A percentile compares a stretch with the other conserved stretches of the same genome.
phyloP scores from a whole-genome alignment of 192 early-diverging fungal genomes.

The Coemansia aciculifera region DNA sequence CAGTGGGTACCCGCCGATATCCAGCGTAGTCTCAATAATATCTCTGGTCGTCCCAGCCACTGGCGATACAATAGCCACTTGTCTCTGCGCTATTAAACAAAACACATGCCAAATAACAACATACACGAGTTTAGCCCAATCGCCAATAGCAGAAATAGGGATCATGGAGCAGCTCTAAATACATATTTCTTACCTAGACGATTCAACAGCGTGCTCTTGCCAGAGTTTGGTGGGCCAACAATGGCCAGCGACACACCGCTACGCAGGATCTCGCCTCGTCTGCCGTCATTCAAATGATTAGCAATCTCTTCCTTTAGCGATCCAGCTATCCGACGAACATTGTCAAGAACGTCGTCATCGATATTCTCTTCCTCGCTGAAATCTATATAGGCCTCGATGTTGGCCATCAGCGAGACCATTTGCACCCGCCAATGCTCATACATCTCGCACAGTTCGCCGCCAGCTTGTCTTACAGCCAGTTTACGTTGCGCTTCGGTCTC shows the following conservation, averaged over 20 bases:
- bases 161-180: not conserved
- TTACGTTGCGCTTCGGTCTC: conserved; percentile 74
- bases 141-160: conserved; percentile 44
- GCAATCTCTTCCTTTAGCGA: conserved; percentile 21
- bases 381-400: conserved; percentile 71
- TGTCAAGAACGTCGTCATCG: conserved; percentile 61
- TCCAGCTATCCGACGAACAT: conserved; percentile 7
- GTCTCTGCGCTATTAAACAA: conserved; percentile 56
- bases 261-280: conserved; percentile 70
- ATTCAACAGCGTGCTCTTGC: conserved; percentile 76
- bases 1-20: conserved; percentile 76
- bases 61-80: conserved; percentile 74
- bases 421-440: conserved; percentile 67
- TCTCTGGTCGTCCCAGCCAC: conserved; percentile 78
- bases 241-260: conserved; percentile 71
- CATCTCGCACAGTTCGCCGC: conserved; percentile 62
- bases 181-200: conserved; percentile 50
- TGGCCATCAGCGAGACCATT: conserved; percentile 61
- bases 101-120: not conserved
- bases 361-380: conserved; percentile 82
- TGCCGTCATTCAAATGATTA: conserved; percentile 62
- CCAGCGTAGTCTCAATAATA: conserved; percentile 69
- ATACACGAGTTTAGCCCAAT: not conserved
- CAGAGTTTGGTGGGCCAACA: conserved; percentile 75
- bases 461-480: conserved; percentile 68